Conservation (phyloP, 345 rosid genomes). For the Brassica napus region DNA sequence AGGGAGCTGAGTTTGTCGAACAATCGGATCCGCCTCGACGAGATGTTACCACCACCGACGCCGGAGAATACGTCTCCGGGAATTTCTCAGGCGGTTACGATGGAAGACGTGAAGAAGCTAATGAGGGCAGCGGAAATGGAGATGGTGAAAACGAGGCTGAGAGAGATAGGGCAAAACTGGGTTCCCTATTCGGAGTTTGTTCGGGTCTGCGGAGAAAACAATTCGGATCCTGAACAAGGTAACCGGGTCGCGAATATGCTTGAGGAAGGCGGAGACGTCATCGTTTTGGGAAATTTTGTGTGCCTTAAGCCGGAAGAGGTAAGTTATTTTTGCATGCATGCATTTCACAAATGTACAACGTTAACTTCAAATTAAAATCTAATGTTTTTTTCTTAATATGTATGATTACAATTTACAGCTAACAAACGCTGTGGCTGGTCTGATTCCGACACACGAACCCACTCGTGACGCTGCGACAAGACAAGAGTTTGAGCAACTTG, state of each 20-base stretch:
- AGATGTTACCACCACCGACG: slow-evolving; percentile 44
- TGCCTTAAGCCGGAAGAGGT: slow-evolving; percentile 83
- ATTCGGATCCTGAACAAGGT: slow-evolving; percentile 65
- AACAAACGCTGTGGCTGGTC: slow-evolving; percentile 60
- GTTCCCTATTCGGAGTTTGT: slow-evolving; percentile 64
- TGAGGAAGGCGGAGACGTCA: slow-evolving; percentile 75
- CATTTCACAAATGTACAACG: background rate
- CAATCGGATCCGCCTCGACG: slow-evolving; percentile 63
- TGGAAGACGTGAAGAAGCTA: slow-evolving; percentile 76
- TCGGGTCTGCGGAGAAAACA: slow-evolving; percentile 59
- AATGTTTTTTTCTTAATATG: background rate
- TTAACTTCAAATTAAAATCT: background rate
- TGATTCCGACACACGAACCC: slow-evolving; percentile 54
- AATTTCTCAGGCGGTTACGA: slow-evolving; percentile 44
- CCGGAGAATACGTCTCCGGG: slow-evolving; percentile 26
- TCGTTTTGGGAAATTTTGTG: slow-evolving; percentile 72
- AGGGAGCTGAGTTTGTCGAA: slow-evolving; percentile 49
- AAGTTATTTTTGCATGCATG: slow-evolving; percentile 21
- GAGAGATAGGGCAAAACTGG: slow-evolving; percentile 57
- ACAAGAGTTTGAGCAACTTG: slow-evolving; percentile 61
- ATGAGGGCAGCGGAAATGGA: slow-evolving; percentile 75
- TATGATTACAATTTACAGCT: slow-evolving; percentile 49
- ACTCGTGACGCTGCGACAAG: slow-evolving; percentile 49
- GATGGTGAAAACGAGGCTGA: slow-evolving; percentile 63
- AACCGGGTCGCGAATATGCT: slow-evolving; percentile 62